A percentile compares a stretch with the other conserved stretches of the same genome.
These are phyloP conservation scores for Colletotrichum shisoi DNA, from an alignment of 2,329 filamentous ascomycete genomes.

Conservation along the genomic window DNA sequence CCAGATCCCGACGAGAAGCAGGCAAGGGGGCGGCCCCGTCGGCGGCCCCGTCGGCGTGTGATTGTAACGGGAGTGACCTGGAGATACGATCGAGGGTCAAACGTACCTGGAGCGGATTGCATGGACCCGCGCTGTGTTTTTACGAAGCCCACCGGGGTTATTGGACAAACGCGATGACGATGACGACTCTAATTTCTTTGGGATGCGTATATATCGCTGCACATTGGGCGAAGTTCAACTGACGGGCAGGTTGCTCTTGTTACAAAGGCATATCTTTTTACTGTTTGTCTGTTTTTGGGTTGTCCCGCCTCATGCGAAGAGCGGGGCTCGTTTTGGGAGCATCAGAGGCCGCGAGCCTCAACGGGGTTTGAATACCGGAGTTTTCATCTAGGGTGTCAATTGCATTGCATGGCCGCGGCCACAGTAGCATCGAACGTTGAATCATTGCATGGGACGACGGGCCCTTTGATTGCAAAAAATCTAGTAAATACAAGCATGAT, in stretches of 20 bases:
- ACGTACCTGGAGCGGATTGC: slow-evolving; percentile 1
- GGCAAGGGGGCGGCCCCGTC: slow-evolving; percentile 42
- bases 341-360: slow-evolving; percentile 7
- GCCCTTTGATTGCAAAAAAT: not conserved
- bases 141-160: not conserved
- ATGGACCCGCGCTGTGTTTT: slow-evolving; percentile 1
- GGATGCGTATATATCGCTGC: slow-evolving; percentile 31
- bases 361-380: slow-evolving; percentile 1
- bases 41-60: slow-evolving; percentile 22
- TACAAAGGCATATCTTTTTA: slow-evolving; percentile 8
- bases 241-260: not conserved
- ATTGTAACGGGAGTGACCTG: not conserved
- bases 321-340: slow-evolving; percentile 11
- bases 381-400: slow-evolving; percentile 14
- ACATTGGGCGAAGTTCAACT: slow-evolving; percentile 8
- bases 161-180: slow-evolving; percentile 23
- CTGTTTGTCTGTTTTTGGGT: not conserved
- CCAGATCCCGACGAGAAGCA: slow-evolving; percentile 52
- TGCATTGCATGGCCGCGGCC: slow-evolving; percentile 26
- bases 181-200: slow-evolving; percentile 26
- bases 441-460: not conserved
- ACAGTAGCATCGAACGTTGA: slow-evolving; percentile 6
- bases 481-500: not conserved
- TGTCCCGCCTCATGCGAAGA: not conserved
- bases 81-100: too few species aligned